phyloP scores from a whole-genome alignment of 1,284 basidiomycete genomes.

The Leccinum ponderosum region DNA sequence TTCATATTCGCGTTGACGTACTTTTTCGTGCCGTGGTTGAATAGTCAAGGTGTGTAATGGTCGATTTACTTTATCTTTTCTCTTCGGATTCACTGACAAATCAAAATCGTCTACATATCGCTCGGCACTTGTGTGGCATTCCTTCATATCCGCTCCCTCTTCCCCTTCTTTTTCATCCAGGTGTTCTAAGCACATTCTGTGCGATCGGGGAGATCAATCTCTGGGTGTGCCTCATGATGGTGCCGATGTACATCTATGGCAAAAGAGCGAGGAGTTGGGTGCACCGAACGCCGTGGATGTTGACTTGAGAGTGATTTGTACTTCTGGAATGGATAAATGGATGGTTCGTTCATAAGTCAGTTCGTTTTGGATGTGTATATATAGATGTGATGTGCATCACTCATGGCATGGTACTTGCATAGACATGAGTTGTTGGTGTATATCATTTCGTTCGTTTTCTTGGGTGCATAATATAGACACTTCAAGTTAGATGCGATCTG shows the following conservation, averaged over 20 bases:
- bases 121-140: not conserved
- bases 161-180: not conserved
- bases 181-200: not conserved
- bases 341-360: not conserved
- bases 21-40: not conserved
- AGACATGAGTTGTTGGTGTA: too few relatives aligned
- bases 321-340: not conserved
- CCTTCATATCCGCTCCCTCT: not conserved
- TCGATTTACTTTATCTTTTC: not conserved
- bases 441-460: too few relatives aligned
- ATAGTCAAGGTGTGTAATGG: not conserved
- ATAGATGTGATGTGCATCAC: too few relatives aligned
- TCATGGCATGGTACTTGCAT: too few relatives aligned
- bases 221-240: not conserved
- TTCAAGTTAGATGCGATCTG: too few relatives aligned
- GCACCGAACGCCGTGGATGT: conserved; percentile 1
- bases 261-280: conserved; percentile 1
- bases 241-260: conserved; percentile 1
- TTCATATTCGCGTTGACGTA: not conserved
- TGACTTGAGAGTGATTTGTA: not conserved
- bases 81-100: not conserved
- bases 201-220: not conserved
- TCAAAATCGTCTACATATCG: not conserved
- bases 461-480: too few relatives aligned
- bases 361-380: not conserved